A percentile compares a stretch with the other conserved stretches of the same genome.
phyloP scores from a whole-genome alignment of 345 rosid species.

The Eucalyptus sideroxylon region DNA sequence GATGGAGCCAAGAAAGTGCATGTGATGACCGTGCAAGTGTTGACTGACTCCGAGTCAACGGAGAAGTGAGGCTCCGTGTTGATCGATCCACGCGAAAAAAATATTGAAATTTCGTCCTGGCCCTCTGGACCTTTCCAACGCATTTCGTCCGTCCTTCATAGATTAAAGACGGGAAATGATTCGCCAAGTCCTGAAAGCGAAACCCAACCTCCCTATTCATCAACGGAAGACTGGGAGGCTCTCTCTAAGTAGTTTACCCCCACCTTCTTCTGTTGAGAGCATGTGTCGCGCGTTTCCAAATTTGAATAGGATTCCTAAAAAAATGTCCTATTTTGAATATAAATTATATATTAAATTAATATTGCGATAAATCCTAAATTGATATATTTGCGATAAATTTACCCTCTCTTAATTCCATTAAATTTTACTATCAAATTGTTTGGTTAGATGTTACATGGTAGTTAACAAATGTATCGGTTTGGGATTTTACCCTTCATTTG shows the following conservation, averaged over 20 bases:
- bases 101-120: no score
- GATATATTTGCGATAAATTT: no score
- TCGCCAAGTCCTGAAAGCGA: background rate
- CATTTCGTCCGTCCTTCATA: background rate
- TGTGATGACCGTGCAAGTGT: background rate
- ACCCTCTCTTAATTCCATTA: no score
- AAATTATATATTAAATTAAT: no score
- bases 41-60: background rate
- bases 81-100: background rate
- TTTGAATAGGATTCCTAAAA: background rate
- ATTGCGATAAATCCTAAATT: no score
- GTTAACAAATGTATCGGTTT: no score
- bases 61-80: background rate
- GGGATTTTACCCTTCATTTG: accelerated
- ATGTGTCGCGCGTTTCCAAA: background rate
- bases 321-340: background rate
- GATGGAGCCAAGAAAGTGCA: background rate
- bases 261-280: background rate
- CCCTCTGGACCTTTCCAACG: background rate
- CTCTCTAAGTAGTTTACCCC: background rate
- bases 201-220: background rate
- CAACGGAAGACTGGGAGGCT: background rate
- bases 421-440: no score
- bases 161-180: background rate
- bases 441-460: no score